A percentile compares a stretch with the other conserved stretches of the same genome.
phyloP scores from a whole-genome alignment of 352 stramenopile species.

The Globisporangium solare region DNA sequence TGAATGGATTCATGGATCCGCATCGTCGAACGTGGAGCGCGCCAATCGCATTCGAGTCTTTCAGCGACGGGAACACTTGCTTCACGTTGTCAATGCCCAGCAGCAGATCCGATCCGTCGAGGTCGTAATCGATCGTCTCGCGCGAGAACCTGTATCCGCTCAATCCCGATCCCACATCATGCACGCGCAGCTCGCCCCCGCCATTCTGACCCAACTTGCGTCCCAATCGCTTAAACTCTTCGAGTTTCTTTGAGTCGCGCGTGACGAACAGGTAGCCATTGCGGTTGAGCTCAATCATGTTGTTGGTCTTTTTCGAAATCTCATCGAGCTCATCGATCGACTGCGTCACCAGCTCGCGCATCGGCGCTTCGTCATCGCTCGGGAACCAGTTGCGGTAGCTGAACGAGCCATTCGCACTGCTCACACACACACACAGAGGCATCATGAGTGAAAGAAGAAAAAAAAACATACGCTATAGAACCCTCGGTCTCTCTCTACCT shows the following conservation, averaged over 20 bases:
- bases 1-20: constrained; percentile 66
- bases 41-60: constrained; percentile 46
- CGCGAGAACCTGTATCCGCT: constrained; percentile 41
- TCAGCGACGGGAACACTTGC: constrained; percentile 51
- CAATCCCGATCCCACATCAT: constrained; percentile 23
- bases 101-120: constrained; percentile 64
- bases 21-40: constrained; percentile 69
- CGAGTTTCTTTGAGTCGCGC: constrained; percentile 39
- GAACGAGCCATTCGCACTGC: constrained; percentile 68
- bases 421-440: neutral
- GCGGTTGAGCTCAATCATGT: constrained; percentile 66
- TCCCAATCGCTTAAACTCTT: constrained; percentile 41
- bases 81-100: constrained; percentile 59
- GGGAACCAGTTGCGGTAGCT: constrained; percentile 85
- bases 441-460: neutral
- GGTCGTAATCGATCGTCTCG: constrained; percentile 44
- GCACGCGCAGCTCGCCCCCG: constrained; percentile 46
- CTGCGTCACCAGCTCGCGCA: constrained; percentile 62
- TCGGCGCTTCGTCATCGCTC: constrained; percentile 55
- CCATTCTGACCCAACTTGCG: constrained; percentile 45
- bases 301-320: constrained; percentile 52
- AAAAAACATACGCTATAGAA: neutral
- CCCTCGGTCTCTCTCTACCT: constrained; percentile 20
- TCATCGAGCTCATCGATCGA: constrained; percentile 75
- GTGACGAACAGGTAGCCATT: constrained; percentile 82